These are phyloP conservation scores for Vigna hirtella DNA, from an alignment of 306 rosid species.

Conservation along the genomic window DNA sequence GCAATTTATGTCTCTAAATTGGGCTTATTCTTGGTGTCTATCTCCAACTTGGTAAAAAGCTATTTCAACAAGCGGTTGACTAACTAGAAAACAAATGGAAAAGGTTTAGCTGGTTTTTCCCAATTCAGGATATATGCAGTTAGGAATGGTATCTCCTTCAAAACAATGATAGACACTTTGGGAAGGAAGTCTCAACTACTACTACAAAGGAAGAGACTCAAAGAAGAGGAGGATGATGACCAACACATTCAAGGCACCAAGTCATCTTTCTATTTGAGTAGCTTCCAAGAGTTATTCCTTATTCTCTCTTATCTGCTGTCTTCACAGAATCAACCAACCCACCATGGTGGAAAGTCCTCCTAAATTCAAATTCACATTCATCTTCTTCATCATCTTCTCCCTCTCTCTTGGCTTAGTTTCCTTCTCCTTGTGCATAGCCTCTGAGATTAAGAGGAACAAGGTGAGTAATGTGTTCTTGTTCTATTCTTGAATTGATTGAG, in stretches of 20 bases:
- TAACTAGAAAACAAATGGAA: slow-evolving; percentile 39
- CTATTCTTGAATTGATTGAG: background rate
- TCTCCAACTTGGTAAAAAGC: slow-evolving; percentile 38
- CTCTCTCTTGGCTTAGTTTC: slow-evolving; percentile 70
- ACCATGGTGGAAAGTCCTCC: slow-evolving; percentile 74
- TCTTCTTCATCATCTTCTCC: slow-evolving; percentile 48
- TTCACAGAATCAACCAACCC: slow-evolving; percentile 30
- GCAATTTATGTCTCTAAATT: background rate
- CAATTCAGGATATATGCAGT: slow-evolving; percentile 40
- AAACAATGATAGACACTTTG: slow-evolving; percentile 56
- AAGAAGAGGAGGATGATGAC: slow-evolving; percentile 33
- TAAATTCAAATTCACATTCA: slow-evolving; percentile 43
- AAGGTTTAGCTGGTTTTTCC: slow-evolving; percentile 31
- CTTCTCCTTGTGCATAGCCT: slow-evolving; percentile 69
- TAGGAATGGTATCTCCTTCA: slow-evolving; percentile 70
- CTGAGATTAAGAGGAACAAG: slow-evolving; percentile 71
- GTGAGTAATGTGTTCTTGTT: slow-evolving; percentile 32
- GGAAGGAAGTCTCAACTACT: slow-evolving; percentile 50
- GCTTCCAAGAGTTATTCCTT: slow-evolving; percentile 47
- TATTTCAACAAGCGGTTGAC: slow-evolving; percentile 49
- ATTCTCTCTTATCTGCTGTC: slow-evolving; percentile 40
- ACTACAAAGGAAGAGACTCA: slow-evolving; percentile 41
- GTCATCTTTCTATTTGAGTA: slow-evolving; percentile 52
- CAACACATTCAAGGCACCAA: slow-evolving; percentile 32
- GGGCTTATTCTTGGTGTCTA: slow-evolving; percentile 36